phyloP scores from a whole-genome alignment of 2,329 filamentous ascomycete species.

The Magnaporthiopsis rhizophila region DNA sequence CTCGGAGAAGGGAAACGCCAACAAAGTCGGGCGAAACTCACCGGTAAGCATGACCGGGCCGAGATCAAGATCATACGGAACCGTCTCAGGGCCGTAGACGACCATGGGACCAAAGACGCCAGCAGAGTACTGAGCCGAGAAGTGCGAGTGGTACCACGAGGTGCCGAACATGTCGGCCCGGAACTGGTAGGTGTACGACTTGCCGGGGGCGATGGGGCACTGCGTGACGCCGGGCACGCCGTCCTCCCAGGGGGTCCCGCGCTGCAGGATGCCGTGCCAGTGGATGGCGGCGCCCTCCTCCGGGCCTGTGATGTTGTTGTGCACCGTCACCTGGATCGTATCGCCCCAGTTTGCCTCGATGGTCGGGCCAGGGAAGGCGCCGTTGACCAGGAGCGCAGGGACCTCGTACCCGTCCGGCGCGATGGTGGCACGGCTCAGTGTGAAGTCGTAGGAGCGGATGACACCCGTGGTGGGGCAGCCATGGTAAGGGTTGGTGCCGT shows the following conservation, averaged over 20 bases:
- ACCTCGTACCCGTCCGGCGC: constrained; percentile 49
- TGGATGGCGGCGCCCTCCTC: constrained; percentile 41
- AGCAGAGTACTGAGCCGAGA: constrained; percentile 49
- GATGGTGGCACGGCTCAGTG: constrained; percentile 39
- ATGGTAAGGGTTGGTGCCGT: constrained; percentile 40
- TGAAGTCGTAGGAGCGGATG: constrained; percentile 47
- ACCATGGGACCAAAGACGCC: constrained; percentile 55
- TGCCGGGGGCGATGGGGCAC: constrained; percentile 59
- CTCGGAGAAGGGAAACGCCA: too few species aligned
- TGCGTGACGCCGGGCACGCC: constrained; percentile 46
- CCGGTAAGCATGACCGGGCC: constrained; percentile 38
- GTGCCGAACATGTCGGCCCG: constrained; percentile 46
- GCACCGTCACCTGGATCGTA: constrained; percentile 55
- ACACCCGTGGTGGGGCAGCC: constrained; percentile 43
- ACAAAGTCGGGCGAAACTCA: constrained; percentile 14
- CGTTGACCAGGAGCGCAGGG: constrained; percentile 53
- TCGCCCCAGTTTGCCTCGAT: constrained; percentile 60
- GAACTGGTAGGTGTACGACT: constrained; percentile 45
- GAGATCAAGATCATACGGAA: constrained; percentile 54
- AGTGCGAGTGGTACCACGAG: constrained; percentile 55
- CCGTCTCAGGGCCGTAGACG: constrained; percentile 46
- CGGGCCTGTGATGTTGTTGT: constrained; percentile 53
- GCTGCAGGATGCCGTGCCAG: constrained; percentile 47
- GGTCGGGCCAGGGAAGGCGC: constrained; percentile 57
- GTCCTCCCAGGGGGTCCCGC: constrained; percentile 42